Percentiles rank a stretch among this genome's conserved stretches.
Conservation (phyloP, 1,139 yeast genomes). For the Hyphopichia wangnamkhiaoensis region DNA sequence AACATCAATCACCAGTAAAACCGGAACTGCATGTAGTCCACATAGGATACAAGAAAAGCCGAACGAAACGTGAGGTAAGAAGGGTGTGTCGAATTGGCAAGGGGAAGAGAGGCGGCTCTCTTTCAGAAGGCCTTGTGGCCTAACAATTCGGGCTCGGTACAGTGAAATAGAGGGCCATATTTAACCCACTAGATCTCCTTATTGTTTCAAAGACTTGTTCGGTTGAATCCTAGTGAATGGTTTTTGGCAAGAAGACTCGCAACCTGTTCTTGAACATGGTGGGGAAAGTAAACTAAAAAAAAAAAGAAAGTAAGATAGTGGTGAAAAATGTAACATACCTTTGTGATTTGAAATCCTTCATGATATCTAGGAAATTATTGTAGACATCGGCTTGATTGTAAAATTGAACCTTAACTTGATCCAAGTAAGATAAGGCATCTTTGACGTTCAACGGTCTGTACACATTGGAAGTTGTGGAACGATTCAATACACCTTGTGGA, state of each 20-base stretch:
- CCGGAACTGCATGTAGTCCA: no score
- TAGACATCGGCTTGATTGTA: slow-evolving; percentile 92
- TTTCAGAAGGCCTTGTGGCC: not conserved
- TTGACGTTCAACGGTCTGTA: slow-evolving; percentile 92
- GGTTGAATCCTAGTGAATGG: no score
- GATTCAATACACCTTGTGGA: slow-evolving; percentile 42
- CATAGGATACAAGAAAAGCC: no score
- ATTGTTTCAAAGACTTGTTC: no score
- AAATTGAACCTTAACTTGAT: slow-evolving; percentile 93
- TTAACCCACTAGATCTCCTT: no score
- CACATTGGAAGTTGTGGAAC: slow-evolving; percentile 47
- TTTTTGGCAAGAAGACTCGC: no score
- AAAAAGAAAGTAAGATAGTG: not conserved
- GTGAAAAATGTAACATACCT: slow-evolving; percentile 38
- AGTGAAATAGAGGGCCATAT: no score
- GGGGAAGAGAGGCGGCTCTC: not conserved
- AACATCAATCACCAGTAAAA: no score
- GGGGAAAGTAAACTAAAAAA: no score
- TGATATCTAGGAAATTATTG: slow-evolving; percentile 91
- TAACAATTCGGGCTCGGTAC: not conserved
- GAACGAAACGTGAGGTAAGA: slow-evolving; percentile 6
- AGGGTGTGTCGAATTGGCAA: not conserved
- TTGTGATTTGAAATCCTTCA: slow-evolving; percentile 98
- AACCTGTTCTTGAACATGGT: no score
- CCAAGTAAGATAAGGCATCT: slow-evolving; percentile 92